A percentile compares a stretch with the other conserved stretches of the same genome.
These are phyloP conservation scores for Phtheirospermum japonicum DNA, from an alignment of 257 asterid species.

Conservation along the genomic window DNA sequence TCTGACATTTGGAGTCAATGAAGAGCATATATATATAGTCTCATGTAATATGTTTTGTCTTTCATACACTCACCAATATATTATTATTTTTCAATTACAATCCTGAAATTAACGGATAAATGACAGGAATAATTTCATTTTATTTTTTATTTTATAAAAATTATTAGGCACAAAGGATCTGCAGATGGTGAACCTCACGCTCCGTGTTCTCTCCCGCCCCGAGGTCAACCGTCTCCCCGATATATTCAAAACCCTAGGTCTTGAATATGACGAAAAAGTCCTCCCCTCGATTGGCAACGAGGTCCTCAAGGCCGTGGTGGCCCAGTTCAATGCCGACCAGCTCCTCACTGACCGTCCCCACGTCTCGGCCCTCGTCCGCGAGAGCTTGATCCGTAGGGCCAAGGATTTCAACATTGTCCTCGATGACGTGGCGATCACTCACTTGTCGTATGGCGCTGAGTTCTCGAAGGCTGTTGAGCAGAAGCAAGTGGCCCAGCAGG, in stretches of 20 bases:
- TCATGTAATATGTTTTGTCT: too few relatives aligned
- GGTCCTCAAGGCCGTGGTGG: constrained; percentile 87
- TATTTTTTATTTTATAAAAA: background rate
- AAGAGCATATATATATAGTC: too few relatives aligned
- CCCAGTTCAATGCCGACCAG: constrained; percentile 94
- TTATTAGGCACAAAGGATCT: constrained; percentile 84
- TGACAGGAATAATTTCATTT: background rate
- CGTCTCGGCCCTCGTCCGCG: constrained; percentile 88
- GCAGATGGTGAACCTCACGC: constrained; percentile 93
- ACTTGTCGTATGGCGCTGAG: constrained; percentile 85
- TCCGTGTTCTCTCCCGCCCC: constrained; percentile 90
- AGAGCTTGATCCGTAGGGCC: constrained; percentile 76
- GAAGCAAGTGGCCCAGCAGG: constrained; percentile 99
- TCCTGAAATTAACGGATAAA: too few relatives aligned
- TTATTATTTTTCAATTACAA: too few relatives aligned
- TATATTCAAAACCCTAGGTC: constrained; percentile 82
- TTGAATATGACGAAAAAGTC: constrained; percentile 89
- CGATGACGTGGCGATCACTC: constrained; percentile 95
- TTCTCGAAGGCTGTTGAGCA: constrained; percentile 95
- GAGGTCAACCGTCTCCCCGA: constrained; percentile 61
- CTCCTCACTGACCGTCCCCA: constrained; percentile 89
- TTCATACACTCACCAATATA: too few relatives aligned
- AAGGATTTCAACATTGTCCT: constrained; percentile 83
- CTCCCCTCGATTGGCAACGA: constrained; percentile 95
- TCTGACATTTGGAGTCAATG: too few relatives aligned